Base-by-base conservation (phyloP, 805 yeast species). In the Yarrowia sp. region DNA sequence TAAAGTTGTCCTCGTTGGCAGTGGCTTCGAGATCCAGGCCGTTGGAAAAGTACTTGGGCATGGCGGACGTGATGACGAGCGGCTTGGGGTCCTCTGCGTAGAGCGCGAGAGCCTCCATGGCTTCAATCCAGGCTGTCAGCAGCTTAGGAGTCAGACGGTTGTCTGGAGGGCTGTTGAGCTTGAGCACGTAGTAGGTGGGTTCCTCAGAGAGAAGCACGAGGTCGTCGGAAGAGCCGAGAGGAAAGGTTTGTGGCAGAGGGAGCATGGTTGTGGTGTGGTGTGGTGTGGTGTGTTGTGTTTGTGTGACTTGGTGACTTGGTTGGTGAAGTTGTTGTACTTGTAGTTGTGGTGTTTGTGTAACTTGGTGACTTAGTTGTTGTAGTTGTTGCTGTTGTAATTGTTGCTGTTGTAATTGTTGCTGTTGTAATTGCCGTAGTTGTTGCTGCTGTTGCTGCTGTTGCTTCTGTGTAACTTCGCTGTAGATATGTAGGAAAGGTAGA, bases 11-110 rank as follows among this genome's bases (percentile, higher is more conserved):
- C 5, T 75, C 72, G 4, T 63, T 51, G 42, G 67, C 42, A 1
- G 77, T 77, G 1, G 65, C 63, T 64, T 71, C 73, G 38, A 75
- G 70, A 62, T 75, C 74, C 29, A 75, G 68, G 18, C 78, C 78
- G 64, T 75, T 75, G 47, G 75, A 70, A 66, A 67, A 75, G 67
- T 75, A 75, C 66, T 75, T 75, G 24, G 72, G 68, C 39, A 68
- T 44, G 1, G 69, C 66, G 6, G 78, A 74, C 2, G 77, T 72
- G n/a, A 38, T 74, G 25, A 75, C 69, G 38, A 75, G 65, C n/a
- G 76, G 76, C 61, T 68, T 68, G 32, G 73, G 67, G 10, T 31
- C 39, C 24, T 46, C 53, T 19, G 64, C 66, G 12, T 64, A 63
- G n/a, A 68, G 66, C 33, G 70, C 67, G 36, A 74, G 66, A 32